Base-by-base conservation (phyloP, 306 rosid genomes). In the Canavalia gladiata region DNA sequence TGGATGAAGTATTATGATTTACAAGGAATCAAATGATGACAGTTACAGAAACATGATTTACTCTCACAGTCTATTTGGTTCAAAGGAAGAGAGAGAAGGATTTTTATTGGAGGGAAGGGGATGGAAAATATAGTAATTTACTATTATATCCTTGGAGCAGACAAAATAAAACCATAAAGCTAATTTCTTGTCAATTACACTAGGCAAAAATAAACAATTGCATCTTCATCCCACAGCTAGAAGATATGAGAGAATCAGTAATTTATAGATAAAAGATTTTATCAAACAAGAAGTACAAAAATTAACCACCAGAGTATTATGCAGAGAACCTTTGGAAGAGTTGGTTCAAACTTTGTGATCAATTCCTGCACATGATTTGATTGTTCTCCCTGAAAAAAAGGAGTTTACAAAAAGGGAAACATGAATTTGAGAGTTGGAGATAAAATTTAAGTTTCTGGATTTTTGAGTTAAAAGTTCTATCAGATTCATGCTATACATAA, bases 291-390 rank as follows among this genome's bases (percentile, higher is more conserved):
- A 70, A 68, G 52, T 59, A 68, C 18, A 74, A 79, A 85, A 82
- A 34, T 81, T 63, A 65, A 87, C 82, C 81, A 81, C 72, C 86
- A 86, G 83, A 82, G 87, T 83, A 75, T 55, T 80, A 84, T 73
- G 86, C 75, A 89, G 87, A 73, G 66, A 84, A 95, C 97, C 99
- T 95, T 87, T 54, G 92, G 84, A 87, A 95, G 88, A 75, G 91
- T 89, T 74, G 97, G 95, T 62, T 88, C 79, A 18, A 95, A 88
- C 78, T 87, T 84, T 82, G 85, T 85, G 71, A 93, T 90, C 50
- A 95, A 79, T 18, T 91, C 90, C 68, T 87, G 71, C 52, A 93
- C 97, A 79, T 85, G 98, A 63, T 72, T 90, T 68, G 91, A 85
- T 65, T 77, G 91, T 80, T 77, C 91, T 72, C 81, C 90, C 96